phyloP scores from a whole-genome alignment of 345 rosid species.

The Corchorus capsularis region DNA sequence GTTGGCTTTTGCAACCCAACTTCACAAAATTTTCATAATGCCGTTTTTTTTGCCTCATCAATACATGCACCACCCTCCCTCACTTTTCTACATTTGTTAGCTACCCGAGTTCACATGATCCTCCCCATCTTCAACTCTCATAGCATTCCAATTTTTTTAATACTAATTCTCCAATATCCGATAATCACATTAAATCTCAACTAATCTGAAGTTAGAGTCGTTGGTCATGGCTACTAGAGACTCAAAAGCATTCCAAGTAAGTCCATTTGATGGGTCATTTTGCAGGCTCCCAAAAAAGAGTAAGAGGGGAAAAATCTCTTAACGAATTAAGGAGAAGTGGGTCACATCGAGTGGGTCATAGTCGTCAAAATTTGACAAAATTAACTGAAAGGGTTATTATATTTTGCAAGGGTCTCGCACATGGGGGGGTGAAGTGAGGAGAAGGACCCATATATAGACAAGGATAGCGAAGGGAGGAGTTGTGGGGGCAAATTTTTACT shows the following conservation, averaged over 20 bases:
- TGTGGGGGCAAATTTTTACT: constrained; percentile 22
- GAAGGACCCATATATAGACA: constrained; percentile 16
- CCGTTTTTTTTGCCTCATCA: constrained; percentile 21
- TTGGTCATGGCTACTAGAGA: no score
- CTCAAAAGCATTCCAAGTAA: no score
- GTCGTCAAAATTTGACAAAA: constrained; percentile 26
- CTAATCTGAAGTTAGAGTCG: no score
- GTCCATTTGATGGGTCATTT: no score
- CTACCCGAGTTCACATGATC: neutral
- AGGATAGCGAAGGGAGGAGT: neutral
- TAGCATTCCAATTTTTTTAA: no score
- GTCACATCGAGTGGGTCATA: constrained; percentile 24
- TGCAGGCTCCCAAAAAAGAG: no score
- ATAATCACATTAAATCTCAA: no score
- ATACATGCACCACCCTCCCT: neutral
- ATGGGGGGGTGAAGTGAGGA: constrained; percentile 12
- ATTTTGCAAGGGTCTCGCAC: constrained; percentile 11
- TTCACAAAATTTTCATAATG: constrained; percentile 16
- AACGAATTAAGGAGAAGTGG: neutral
- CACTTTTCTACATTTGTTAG: neutral
- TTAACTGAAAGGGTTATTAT: neutral
- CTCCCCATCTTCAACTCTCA: neutral
- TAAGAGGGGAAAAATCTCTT: neutral
- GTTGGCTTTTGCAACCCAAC: constrained; percentile 29
- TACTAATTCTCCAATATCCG: no score